These are phyloP conservation scores for Aspergillus sp. DNA, from an alignment of 2,329 filamentous ascomycete species.

Conservation along the genomic window DNA sequence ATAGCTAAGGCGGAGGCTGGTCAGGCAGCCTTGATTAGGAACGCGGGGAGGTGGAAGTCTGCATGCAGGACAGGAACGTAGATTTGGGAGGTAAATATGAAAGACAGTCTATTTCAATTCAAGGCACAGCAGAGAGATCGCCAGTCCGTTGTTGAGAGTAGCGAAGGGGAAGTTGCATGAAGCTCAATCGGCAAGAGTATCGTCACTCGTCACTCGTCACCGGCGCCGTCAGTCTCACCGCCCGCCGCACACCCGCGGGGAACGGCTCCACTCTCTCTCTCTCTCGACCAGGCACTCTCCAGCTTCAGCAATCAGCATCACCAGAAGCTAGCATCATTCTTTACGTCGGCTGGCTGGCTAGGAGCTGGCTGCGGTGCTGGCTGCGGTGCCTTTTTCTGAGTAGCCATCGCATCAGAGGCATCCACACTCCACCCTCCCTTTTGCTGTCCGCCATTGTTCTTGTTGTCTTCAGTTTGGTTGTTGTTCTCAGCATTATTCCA, in stretches of 20 bases:
- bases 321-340: too few species aligned
- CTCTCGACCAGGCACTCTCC: not conserved
- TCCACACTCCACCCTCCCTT: not conserved
- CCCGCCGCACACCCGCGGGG: constrained; percentile 3
- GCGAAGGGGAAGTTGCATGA: constrained; percentile 4
- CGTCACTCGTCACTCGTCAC: constrained; percentile 1
- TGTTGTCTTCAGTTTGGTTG: not conserved
- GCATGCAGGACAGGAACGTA: not conserved
- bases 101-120: not conserved
- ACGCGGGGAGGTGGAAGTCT: not conserved
- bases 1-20: constrained; percentile 53
- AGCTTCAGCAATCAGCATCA: not conserved
- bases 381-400: too few species aligned
- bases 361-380: too few species aligned
- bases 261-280: not conserved
- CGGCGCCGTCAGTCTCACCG: constrained; percentile 2
- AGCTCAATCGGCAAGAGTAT: not conserved
- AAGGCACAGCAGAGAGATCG: not conserved
- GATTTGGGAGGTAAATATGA: not conserved
- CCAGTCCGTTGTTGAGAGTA: not conserved
- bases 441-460: not conserved
- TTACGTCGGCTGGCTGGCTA: too few species aligned
- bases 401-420: too few species aligned
- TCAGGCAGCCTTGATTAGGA: constrained; percentile 18
- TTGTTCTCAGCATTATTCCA: not conserved